Base-by-base conservation (phyloP, 2,329 filamentous ascomycete genomes). In the Thyridium curvatum region DNA sequence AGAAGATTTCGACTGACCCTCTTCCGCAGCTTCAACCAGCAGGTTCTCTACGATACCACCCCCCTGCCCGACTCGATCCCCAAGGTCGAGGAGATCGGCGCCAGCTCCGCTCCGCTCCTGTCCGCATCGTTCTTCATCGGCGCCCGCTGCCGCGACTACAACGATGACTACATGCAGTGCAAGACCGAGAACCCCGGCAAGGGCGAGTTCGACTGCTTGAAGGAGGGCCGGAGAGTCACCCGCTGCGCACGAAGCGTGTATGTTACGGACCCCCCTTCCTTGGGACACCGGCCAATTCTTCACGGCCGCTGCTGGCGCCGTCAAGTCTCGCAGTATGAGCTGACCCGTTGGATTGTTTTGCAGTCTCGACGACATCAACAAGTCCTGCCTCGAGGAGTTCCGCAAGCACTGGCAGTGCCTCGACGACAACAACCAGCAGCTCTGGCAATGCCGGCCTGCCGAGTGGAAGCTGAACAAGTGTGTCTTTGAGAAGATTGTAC, bases 111-210 rank as follows among this genome's bases (percentile, higher is more conserved):
- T 30, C 93, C 93, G 40, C 77, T 98, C 33, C 73, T 94, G 43
- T 94, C 87, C 49, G 93, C 93, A 26, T 82, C 88, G 38, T 98
- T 86, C 77, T 98, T 97, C 66, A 98, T 98, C 61, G 93, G 93
- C 47, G 90, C 89, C 51, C 84, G 91, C 59, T 98, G 93, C 82
- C 84, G 79, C 62, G 74, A 86, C 41, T 98, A 90, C 76, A 97
- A 97, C 68, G 93, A 98, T 73, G 93, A 98, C 69, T 98, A 85
- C 71, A 98, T 98, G 91, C 86, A 94, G 72, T 98, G 93, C 84
- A 98, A 98, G 83, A 86, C 79, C 52, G 89, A 96, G 69, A 82
- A 88, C 55, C 84, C 86, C 46, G 93, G 93, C 55, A 81, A 79
- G 65, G 93, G 89, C 62, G 93, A 98, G 73, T 66, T 94, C 47